Conservation (phyloP, 257 asterid species). For the Ajuga chamaepitys region DNA sequence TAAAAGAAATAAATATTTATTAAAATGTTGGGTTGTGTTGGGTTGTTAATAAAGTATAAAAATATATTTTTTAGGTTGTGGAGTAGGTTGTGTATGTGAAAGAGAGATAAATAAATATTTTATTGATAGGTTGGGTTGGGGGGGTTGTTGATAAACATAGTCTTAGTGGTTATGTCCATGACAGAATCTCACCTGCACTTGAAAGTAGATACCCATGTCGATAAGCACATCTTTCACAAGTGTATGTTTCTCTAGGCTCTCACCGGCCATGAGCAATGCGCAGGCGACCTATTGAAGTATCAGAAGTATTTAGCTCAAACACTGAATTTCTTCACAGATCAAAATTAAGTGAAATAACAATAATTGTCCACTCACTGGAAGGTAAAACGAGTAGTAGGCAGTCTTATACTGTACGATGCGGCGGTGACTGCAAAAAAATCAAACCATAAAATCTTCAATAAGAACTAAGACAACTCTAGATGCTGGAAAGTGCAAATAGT, state of each 20-base stretch:
- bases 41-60: too few relatives aligned
- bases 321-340: neutral
- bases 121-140: too few relatives aligned
- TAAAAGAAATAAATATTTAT: too few relatives aligned
- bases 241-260: slow-evolving; percentile 58
- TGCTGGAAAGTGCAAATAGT: neutral
- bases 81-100: too few relatives aligned
- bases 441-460: neutral
- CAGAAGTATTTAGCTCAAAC: neutral
- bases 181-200: slow-evolving; percentile 68
- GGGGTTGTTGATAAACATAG: too few relatives aligned
- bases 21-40: too few relatives aligned
- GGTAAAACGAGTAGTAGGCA: slow-evolving; percentile 92
- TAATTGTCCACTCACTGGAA: slow-evolving; percentile 55
- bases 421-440: slow-evolving; percentile 64
- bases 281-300: slow-evolving; percentile 71
- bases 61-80: too few relatives aligned
- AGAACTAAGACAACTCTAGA: neutral
- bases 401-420: slow-evolving; percentile 91
- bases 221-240: slow-evolving; percentile 63
- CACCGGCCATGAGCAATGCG: slow-evolving; percentile 88
- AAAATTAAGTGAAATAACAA: neutral
- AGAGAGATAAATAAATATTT: too few relatives aligned
- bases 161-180: neutral
- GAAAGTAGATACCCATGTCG: slow-evolving; percentile 92